Conservation (phyloP, 2,329 filamentous ascomycete genomes). For the Rugonectria rugulosa region DNA sequence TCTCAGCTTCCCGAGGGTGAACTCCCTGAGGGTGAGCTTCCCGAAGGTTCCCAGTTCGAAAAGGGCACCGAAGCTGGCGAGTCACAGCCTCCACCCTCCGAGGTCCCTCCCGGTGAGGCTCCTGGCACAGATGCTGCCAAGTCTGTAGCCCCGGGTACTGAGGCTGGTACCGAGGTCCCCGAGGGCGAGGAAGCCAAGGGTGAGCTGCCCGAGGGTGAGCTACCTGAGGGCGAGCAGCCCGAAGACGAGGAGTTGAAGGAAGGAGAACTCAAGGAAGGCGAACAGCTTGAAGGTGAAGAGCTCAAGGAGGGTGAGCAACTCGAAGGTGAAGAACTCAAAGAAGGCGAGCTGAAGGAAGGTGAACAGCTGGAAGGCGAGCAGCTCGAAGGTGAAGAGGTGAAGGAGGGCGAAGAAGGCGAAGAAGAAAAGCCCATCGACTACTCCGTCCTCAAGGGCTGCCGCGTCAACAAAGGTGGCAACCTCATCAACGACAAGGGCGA, state of each 20-base stretch:
- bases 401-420: conserved; percentile 16
- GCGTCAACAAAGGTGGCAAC: conserved; percentile 67
- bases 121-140: conserved; percentile 44
- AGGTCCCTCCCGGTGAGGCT: conserved; percentile 10
- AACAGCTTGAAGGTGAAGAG: conserved; percentile 11
- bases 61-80: not conserved
- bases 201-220: conserved; percentile 1
- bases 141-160: conserved; percentile 45
- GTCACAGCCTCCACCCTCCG: conserved; percentile 2
- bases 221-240: not conserved
- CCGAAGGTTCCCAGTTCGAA: conserved; percentile 6
- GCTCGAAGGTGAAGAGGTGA: conserved; percentile 8
- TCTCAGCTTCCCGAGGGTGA: not conserved
- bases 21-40: not conserved
- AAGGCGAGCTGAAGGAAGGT: not conserved
- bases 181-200: conserved; percentile 22
- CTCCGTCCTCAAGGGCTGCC: conserved; percentile 59
- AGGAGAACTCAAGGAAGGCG: not conserved
- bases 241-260: conserved; percentile 6
- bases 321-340: conserved; percentile 11
- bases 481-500: conserved; percentile 61
- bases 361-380: conserved; percentile 10
- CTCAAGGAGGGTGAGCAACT: conserved; percentile 4
- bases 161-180: conserved; percentile 1
- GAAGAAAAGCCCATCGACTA: conserved; percentile 49